phyloP scores from a whole-genome alignment of 2,329 filamentous ascomycete genomes.

The Lasiodiplodia citricola region DNA sequence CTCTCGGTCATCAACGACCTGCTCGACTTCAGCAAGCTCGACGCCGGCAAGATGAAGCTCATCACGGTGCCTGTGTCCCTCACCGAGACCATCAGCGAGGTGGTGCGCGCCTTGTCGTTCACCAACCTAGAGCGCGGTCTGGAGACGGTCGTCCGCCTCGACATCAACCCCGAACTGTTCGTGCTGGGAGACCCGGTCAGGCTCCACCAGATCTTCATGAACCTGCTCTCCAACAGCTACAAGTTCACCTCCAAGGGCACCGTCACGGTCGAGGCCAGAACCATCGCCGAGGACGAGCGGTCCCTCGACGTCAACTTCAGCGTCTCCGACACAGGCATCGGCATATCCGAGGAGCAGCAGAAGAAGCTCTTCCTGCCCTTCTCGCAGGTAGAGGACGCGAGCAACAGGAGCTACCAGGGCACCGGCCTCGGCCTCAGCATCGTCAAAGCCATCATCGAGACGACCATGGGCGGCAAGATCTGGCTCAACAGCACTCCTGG shows the following conservation, averaged over 20 bases:
- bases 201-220: slow-evolving; percentile 66
- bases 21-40: slow-evolving; percentile 58
- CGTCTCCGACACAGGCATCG: slow-evolving; percentile 89
- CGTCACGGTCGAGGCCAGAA: slow-evolving; percentile 79
- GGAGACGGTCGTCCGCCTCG: slow-evolving; percentile 61
- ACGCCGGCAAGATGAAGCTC: slow-evolving; percentile 63
- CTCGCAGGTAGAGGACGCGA: slow-evolving; percentile 89
- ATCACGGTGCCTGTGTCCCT: slow-evolving; percentile 61
- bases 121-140: slow-evolving; percentile 67
- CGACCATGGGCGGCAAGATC: slow-evolving; percentile 87
- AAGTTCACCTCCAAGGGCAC: slow-evolving; percentile 91
- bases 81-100: slow-evolving; percentile 66
- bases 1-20: slow-evolving; percentile 60
- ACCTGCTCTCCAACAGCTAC: slow-evolving; percentile 89
- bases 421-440: slow-evolving; percentile 91
- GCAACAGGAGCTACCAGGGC: slow-evolving; percentile 87
- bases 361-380: slow-evolving; percentile 91
- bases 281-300: slow-evolving; percentile 73
- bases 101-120: slow-evolving; percentile 67
- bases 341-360: slow-evolving; percentile 81
- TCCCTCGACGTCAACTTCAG: slow-evolving; percentile 80
- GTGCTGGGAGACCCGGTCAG: slow-evolving; percentile 58
- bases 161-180: slow-evolving; percentile 61
- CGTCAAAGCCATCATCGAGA: slow-evolving; percentile 92
- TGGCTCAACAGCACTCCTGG: slow-evolving; percentile 78